Evolutionary conservation across 1,284 basidiomycete genomes (phyloP).

Genomic region (Flammula alnicola): DNA sequence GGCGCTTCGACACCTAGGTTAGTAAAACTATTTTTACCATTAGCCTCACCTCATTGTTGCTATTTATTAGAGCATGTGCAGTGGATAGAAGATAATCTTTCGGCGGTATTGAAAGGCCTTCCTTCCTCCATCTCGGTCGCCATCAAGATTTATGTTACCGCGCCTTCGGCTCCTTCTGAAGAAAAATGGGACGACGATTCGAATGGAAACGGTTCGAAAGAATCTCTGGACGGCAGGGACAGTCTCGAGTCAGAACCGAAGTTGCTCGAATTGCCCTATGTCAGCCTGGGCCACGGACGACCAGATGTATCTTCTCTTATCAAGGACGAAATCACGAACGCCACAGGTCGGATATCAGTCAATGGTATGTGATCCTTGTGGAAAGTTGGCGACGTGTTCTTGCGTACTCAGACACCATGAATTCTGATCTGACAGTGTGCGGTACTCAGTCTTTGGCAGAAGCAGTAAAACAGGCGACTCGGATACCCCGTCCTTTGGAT

Average conservation of each 20-base stretch:
- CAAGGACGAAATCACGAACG: constrained; percentile 21
- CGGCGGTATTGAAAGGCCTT: too few species aligned
- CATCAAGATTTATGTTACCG: too few species aligned
- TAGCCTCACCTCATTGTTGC: too few species aligned
- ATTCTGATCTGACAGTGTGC: constrained; percentile 26
- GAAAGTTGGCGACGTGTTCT: too few species aligned
- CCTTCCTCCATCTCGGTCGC: too few species aligned
- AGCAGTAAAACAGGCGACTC: constrained; percentile 27
- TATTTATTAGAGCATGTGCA: too few species aligned
- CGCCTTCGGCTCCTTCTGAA: too few species aligned
- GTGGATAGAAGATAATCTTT: too few species aligned
- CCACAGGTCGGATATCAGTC: constrained; percentile 38
- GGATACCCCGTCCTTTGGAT: constrained; percentile 30
- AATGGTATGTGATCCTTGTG: constrained; percentile 35
- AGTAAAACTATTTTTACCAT: too few species aligned
- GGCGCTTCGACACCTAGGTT: too few species aligned
- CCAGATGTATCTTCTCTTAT: constrained; percentile 33
- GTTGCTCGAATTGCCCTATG: constrained; percentile 24
- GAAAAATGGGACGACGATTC: too few species aligned
- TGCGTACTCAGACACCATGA: neutral
- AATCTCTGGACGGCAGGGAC: constrained; percentile 10
- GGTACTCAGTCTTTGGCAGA: constrained; percentile 27
- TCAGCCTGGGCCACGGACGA: constrained; percentile 35
- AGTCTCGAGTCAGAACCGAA: neutral
- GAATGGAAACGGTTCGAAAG: constrained; percentile 11